Evolutionary conservation across 2,329 filamentous ascomycete genomes (phyloP), one percentile per base, ranked within the genome.

Genomic region (Nannizzia gypsea): DNA sequence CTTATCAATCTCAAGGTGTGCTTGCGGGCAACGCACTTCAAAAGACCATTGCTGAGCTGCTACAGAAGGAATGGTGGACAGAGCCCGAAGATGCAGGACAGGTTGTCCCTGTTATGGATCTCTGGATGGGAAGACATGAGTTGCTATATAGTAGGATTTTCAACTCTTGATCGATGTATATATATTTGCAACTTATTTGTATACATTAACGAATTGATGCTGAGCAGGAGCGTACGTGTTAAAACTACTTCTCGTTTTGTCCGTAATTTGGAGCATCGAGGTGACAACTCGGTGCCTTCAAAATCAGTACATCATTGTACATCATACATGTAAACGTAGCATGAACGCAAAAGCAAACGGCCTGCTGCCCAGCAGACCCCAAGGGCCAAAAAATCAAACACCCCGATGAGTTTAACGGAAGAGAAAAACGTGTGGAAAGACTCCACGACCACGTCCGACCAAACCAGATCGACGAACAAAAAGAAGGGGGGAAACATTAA

Each of bases 131-230:
- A 0, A 75, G 83, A 64, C 83, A 86, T 70, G 83, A 86, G 71
- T 73, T 84, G 68, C 71, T 86, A 44, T 86, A 86, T 69, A 84
- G 82, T 66, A 75, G 83, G 62, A 86, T 86, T 60, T 86, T 86
- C 70, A 86, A 86, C 71, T 85, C 83, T 57, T 85, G 66, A 74
- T 46, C 3, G 54, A 38, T 56, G 3, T 24, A 9, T 28, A 55
- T 17, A 13, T 28, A 9, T n/a, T 31, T 52, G 26, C 26, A 28
- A 13, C 8, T 6, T 5, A 31, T 9, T 26, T 52, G 26, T 52
- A 24, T 52, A 52, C 28, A 15, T 15, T 13, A 28, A 28, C 15
- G 48, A 52, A 28, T 22, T 24, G 3, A 22, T 15, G 13, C 4
- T 52, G 11, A 31, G 15, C 22, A 15, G 26, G 48, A 31, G 15